Evolutionary conservation across 2,329 filamentous ascomycete genomes (phyloP).

Genomic region (Colletotrichum liaoningense): DNA sequence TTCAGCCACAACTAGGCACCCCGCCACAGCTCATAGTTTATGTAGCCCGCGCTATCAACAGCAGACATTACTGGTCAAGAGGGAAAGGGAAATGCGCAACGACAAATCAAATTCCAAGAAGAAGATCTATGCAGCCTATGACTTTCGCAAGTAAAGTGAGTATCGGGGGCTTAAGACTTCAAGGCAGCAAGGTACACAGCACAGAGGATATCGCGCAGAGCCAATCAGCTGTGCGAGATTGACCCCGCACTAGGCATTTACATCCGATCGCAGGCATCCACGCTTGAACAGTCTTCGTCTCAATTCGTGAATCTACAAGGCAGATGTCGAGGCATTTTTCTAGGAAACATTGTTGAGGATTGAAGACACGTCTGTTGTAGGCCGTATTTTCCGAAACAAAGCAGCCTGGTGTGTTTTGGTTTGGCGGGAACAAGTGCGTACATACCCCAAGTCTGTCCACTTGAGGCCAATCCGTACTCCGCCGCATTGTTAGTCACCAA

Average conservation of each 20-base stretch:
- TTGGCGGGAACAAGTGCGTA: background rate
- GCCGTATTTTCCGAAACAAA: background rate
- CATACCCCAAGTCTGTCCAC: background rate
- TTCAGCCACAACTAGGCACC: no score
- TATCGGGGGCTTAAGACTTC: no score
- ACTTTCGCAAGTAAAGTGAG: no score
- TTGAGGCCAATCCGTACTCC: background rate
- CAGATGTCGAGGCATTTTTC: background rate
- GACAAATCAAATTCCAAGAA: no score
- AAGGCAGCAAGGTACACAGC: no score
- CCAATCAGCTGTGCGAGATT: background rate
- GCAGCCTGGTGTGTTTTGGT: background rate
- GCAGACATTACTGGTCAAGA: no score
- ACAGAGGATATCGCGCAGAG: background rate
- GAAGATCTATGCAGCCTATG: no score
- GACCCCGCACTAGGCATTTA: background rate
- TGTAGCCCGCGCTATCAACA: no score
- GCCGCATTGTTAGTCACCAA: background rate
- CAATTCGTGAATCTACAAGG: background rate
- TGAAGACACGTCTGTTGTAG: background rate
- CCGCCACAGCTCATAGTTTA: no score
- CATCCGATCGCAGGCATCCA: background rate
- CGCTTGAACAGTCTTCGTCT: background rate
- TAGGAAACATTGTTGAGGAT: background rate
- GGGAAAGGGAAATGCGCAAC: no score